Conservation (phyloP, 148 eudicot species). For the Dysphania ambrosioides region DNA sequence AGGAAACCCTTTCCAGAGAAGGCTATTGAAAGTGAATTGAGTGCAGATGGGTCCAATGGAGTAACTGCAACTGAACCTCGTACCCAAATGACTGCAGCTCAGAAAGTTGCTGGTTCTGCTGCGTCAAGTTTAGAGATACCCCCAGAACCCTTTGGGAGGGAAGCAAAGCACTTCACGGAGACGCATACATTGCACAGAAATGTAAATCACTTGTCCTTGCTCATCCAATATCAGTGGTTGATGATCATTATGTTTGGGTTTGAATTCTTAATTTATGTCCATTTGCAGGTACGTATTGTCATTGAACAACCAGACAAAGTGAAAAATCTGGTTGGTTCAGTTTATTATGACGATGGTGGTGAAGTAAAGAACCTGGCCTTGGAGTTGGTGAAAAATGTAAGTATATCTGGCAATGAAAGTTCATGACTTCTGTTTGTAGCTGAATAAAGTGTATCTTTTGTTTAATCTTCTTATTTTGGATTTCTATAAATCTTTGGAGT, state of each 20-base stretch:
- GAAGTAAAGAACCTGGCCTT: slow-evolving; percentile 74
- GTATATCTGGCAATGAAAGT: slow-evolving; percentile 20
- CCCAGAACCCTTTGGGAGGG: slow-evolving; percentile 80
- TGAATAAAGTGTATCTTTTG: neutral
- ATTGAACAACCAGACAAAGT: slow-evolving; percentile 72
- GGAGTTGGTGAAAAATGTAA: slow-evolving; percentile 76
- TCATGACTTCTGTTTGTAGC: neutral
- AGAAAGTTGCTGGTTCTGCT: slow-evolving; percentile 68
- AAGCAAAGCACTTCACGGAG: slow-evolving; percentile 95
- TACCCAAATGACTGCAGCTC: slow-evolving; percentile 71
- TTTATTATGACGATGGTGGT: slow-evolving; percentile 82
- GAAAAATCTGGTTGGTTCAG: slow-evolving; percentile 76
- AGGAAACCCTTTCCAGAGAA: slow-evolving; percentile 56
- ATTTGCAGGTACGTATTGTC: slow-evolving; percentile 74
- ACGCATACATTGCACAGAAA: slow-evolving; percentile 86
- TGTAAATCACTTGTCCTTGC: slow-evolving; percentile 39
- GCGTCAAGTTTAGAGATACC: slow-evolving; percentile 47
- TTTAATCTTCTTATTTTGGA: neutral
- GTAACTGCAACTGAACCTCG: slow-evolving; percentile 55
- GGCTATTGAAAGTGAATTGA: slow-evolving; percentile 36
- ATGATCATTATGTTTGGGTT: neutral
- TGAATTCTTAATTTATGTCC: slow-evolving; percentile 12
- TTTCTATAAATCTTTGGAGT: neutral
- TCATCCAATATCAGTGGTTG: slow-evolving; percentile 8
- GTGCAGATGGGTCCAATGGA: slow-evolving; percentile 54